Base-by-base conservation (phyloP, 2,329 filamentous ascomycete species). In the Plectosphaerella plurivora region DNA sequence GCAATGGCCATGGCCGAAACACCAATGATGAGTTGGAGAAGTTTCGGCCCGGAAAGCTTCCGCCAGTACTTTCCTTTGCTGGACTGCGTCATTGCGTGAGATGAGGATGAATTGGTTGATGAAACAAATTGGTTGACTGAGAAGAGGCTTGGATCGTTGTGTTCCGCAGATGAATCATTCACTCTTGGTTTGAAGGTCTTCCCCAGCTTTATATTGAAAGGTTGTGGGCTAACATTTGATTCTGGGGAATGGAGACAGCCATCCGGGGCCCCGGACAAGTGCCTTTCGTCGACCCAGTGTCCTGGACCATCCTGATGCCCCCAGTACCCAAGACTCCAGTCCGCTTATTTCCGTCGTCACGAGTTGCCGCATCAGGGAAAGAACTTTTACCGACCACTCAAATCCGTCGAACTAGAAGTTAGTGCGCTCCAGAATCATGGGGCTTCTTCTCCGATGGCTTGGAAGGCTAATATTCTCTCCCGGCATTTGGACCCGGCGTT, bases 1-100 rank as follows among this genome's bases (percentile, higher is more conserved):
- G 68, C 68, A 11, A 69, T 68, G 5, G 59, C 64, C 15, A 69
- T 52, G 5, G 68, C 56, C 3, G 66, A 68, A 46, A 69, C 47
- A 24, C 50, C 50, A 55, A 60, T 45, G 59, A 60, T 46, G 54
- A 36, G 33, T 35, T 49, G 35, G 22, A 37, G 25, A 9, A 49
- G 47, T 28, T 39, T 49, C 33, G 33, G 33, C 37, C 47, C 47
- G 5, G 47, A 49, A 15, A 49, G 33, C 37, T 12, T 49, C 33
- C 47, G 47, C 47, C 47, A 49, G 47, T 49, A 49, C 47, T 49
- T 49, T 5, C 18, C 28, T 25, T 46, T 18, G 22, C 12, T 46
- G 45, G 22, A 25, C 14, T 46, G 20, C 6, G 12, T 7, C 22
- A 33, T 25, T 14, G 12, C 24, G 22, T 15, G 20, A 5, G 45